Conservation (phyloP, 2,329 filamentous ascomycete genomes). For the Pleoardoris graminearum region DNA sequence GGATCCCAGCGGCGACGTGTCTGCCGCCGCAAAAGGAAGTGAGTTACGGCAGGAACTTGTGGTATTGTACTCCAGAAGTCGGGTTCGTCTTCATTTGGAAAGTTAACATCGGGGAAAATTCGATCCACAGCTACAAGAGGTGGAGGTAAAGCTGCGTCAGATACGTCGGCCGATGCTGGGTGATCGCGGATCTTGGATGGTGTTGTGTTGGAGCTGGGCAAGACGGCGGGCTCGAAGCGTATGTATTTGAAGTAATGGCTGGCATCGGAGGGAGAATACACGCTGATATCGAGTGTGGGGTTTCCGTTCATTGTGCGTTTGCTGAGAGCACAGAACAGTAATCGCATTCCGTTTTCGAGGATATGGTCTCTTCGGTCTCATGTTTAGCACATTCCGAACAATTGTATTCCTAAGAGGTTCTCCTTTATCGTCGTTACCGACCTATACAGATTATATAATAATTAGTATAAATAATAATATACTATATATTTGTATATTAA, state of each 20-base stretch:
- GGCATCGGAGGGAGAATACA: constrained; percentile 13
- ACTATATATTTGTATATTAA: too few relatives aligned
- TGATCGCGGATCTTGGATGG: too few relatives aligned
- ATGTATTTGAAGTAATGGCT: constrained; percentile 12
- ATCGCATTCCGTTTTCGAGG: constrained; percentile 1
- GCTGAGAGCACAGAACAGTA: constrained; percentile 9
- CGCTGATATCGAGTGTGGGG: constrained; percentile 14
- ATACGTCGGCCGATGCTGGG: too few relatives aligned
- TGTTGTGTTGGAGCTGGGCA: neutral
- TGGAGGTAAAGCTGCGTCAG: neutral
- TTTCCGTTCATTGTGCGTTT: neutral
- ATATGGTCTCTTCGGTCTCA: too few relatives aligned
- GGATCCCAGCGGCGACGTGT: constrained; percentile 13
- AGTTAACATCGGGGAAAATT: neutral
- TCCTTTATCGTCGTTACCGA: too few relatives aligned
- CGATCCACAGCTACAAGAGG: neutral
- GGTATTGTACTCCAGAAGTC: constrained; percentile 6
- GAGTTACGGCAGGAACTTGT: constrained; percentile 6
- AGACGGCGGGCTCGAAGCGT: constrained; percentile 9
- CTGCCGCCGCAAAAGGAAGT: constrained; percentile 13
- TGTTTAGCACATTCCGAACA: too few relatives aligned
- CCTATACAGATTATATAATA: too few relatives aligned
- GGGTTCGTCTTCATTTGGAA: constrained; percentile 1
- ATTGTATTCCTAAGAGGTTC: too few relatives aligned
- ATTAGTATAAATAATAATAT: too few relatives aligned